phyloP scores from a whole-genome alignment of 2,329 filamentous ascomycete species.

The Penicillium psychrosexuale region DNA sequence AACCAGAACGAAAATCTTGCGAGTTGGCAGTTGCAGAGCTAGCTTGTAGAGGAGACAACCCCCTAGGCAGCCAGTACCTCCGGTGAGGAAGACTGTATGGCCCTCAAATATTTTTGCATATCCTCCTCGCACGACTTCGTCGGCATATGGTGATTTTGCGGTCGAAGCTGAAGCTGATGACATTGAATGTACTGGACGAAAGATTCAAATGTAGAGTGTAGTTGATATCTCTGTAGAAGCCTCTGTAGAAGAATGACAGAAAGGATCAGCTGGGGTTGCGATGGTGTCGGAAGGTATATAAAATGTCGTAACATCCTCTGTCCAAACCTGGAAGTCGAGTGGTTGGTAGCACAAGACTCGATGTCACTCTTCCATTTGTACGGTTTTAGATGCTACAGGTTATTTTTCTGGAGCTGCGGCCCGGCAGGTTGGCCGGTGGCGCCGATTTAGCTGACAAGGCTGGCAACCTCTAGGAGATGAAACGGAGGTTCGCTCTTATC shows the following conservation, averaged over 20 bases:
- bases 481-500: not conserved
- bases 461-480: not conserved
- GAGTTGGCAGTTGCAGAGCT: conserved; percentile 31
- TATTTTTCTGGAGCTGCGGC: not conserved
- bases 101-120: conserved; percentile 27
- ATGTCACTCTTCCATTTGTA: conserved; percentile 6
- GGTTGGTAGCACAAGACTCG: conserved; percentile 2
- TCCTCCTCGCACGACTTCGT: conserved; percentile 23
- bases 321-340: not conserved
- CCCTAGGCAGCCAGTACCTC: conserved; percentile 32
- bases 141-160: conserved; percentile 8
- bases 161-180: conserved; percentile 6
- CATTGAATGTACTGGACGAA: conserved; percentile 1
- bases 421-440: not conserved
- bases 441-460: not conserved
- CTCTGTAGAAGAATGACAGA: not conserved
- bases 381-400: not conserved
- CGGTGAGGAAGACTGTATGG: conserved; percentile 31
- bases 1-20: conserved; percentile 31
- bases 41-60: conserved; percentile 36
- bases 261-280: not conserved
- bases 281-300: conserved; percentile 5
- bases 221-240: not conserved
- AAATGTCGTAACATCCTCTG: not conserved
- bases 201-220: no score